A percentile compares a stretch with the other conserved stretches of the same genome.
These are phyloP conservation scores for Petunia secreta DNA, from an alignment of 257 asterid species.

Conservation along the genomic window DNA sequence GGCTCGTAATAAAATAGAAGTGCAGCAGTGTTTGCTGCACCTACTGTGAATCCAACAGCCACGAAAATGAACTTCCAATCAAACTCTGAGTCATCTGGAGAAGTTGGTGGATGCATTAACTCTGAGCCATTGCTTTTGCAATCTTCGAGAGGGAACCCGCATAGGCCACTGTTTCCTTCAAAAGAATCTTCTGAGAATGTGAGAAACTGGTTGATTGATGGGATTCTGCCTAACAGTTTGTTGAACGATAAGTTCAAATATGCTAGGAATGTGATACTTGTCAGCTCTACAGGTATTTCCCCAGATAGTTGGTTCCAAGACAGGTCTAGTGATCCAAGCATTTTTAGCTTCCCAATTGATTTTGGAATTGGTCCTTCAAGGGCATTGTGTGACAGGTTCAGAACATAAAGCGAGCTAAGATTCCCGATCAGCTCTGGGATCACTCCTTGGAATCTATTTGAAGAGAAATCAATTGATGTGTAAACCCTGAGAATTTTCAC, in stretches of 20 bases:
- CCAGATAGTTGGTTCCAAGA: conserved; percentile 48
- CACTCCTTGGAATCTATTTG: conserved; percentile 41
- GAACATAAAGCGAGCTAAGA: conserved; percentile 39
- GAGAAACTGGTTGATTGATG: conserved; percentile 41
- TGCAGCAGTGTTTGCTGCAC: conserved; percentile 57
- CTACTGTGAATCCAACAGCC: conserved; percentile 60
- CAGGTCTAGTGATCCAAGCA: conserved; percentile 47
- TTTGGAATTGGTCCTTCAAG: conserved; percentile 44
- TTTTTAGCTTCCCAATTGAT: conserved; percentile 31
- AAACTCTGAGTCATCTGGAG: neutral
- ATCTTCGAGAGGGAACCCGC: conserved; percentile 49
- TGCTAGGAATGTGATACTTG: conserved; percentile 49
- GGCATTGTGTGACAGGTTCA: conserved; percentile 49
- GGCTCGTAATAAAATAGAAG: conserved; percentile 53
- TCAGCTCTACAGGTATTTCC: conserved; percentile 49
- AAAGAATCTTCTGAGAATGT: conserved; percentile 49
- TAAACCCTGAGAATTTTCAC: conserved; percentile 53
- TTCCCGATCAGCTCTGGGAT: conserved; percentile 43
- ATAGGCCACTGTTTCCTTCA: conserved; percentile 51
- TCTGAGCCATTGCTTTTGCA: conserved; percentile 20
- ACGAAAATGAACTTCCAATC: conserved; percentile 41
- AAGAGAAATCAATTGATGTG: conserved; percentile 49
- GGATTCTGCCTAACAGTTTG: conserved; percentile 48
- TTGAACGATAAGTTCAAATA: conserved; percentile 57
- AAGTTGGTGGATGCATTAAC: neutral